These are phyloP conservation scores for Fusarium incarnatum DNA, from an alignment of 2,329 filamentous ascomycete genomes.

Conservation along the genomic window DNA sequence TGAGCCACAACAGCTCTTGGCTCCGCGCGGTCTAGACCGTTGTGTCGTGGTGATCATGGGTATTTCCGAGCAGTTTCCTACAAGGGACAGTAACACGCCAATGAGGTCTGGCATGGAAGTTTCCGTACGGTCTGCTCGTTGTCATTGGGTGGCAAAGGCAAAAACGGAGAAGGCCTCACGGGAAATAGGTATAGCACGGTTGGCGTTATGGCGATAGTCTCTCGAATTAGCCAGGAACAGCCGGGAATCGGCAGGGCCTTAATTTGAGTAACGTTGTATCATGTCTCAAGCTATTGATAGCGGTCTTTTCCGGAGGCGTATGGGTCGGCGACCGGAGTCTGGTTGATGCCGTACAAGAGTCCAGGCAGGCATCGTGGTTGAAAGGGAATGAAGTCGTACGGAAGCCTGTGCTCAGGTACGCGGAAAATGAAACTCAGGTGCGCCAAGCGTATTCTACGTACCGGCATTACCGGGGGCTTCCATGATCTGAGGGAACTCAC, in stretches of 20 bases:
- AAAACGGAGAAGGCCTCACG: conserved; percentile 3
- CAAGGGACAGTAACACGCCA: conserved; percentile 1
- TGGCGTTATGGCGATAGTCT: neutral
- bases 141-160: conserved; percentile 16
- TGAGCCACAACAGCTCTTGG: neutral
- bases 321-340: neutral
- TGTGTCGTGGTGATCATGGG: conserved; percentile 4
- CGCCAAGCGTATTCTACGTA: conserved; percentile 27
- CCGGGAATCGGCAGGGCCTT: conserved; percentile 3
- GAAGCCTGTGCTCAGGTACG: neutral
- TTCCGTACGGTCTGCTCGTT: neutral
- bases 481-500: conserved; percentile 31
- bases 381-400: neutral
- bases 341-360: neutral
- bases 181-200: neutral
- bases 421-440: conserved; percentile 27
- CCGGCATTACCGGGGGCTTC: conserved; percentile 21
- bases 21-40: conserved; percentile 19
- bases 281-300: conserved; percentile 20
- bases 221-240: conserved; percentile 20
- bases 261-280: conserved; percentile 26
- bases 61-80: conserved; percentile 45
- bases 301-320: conserved; percentile 30
- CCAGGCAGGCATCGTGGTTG: neutral
- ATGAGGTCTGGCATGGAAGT: conserved; percentile 3